Evolutionary conservation across 495 filamentous ascomycete genomes (phyloP), one percentile per base, ranked within the genome.

Genomic region (Podospora appendiculata): DNA sequence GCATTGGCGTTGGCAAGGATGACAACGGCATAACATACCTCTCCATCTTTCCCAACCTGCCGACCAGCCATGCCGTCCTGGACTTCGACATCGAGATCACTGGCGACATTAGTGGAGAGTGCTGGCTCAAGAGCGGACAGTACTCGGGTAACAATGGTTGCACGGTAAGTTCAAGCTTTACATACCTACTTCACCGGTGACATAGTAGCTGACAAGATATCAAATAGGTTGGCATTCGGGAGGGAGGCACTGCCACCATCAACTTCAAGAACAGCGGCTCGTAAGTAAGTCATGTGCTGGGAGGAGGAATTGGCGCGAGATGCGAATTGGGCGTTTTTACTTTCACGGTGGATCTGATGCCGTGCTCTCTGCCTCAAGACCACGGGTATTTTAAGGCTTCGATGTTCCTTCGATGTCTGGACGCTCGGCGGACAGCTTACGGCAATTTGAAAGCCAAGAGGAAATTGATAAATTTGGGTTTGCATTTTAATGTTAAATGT

Each of bases 1-100:
- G 89, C 76, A 70, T 96, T 43, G 93, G 93, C 65, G 84, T 91
- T 44, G 89, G 90, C 48, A 74, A 80, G 68, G 75, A 79, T 60
- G 58, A 58, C 38, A 55, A 70, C 52, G 83, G 85, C 62, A 74
- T 62, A 38, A 94, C 87, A 36, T 98, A 80, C 77, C 70, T 96
- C 50, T 90, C 89, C 4, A 81, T 98, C 62, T 87, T 89, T 77
- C 80, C 79, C 63, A 82, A 80, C 67, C 66, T 56, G 34, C 74
- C 80, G 2, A 75, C 87, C 6, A 86, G 75, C 67, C 78, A 72
- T 12, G 76, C 81, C 36, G 68, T 70, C 34, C 80, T 93, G 14
- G 74, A 87, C 68, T 95, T 82, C 74, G 83, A 80, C 67, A 81
- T 94, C 54, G 79, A 83, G 59, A 83, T 95, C 51, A 68, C 56